Percentiles rank a stretch among this genome's conserved stretches.
Evolutionary conservation across 116 monocot species (phyloP).

Genomic region (Trichopus zeylanicus): DNA sequence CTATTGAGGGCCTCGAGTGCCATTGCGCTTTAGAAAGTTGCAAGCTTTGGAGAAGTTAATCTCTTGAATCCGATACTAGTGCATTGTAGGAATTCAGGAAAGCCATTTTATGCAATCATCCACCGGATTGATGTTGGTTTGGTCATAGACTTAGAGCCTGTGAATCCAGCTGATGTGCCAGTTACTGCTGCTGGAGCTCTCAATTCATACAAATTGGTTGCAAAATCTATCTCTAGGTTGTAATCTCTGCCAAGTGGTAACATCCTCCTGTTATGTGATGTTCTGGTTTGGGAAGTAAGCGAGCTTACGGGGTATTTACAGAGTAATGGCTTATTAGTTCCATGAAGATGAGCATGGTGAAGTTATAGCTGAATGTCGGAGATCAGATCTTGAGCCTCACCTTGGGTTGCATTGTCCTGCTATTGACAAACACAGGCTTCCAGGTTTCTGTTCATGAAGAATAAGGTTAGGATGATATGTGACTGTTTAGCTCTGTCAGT

Average conservation of each 20-base stretch:
- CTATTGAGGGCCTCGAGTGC: slow-evolving; percentile 56
- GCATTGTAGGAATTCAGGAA: slow-evolving; percentile 70
- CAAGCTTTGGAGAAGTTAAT: slow-evolving; percentile 56
- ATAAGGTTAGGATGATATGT: slow-evolving; percentile 91
- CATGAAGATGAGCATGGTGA: slow-evolving; percentile 96
- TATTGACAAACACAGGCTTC: slow-evolving; percentile 91
- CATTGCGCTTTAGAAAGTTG: slow-evolving; percentile 69
- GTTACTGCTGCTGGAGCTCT: slow-evolving; percentile 79
- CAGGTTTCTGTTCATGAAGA: slow-evolving; percentile 94
- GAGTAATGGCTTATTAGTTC: slow-evolving; percentile 91
- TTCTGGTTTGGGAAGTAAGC: slow-evolving; percentile 65
- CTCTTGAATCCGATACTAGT: slow-evolving; percentile 89
- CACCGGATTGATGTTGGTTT: slow-evolving; percentile 63
- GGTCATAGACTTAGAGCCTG: slow-evolving; percentile 82
- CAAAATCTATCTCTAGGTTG: slow-evolving; percentile 77
- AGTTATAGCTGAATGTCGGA: slow-evolving; percentile 65
- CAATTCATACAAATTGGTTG: slow-evolving; percentile 85
- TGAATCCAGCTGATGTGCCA: slow-evolving; percentile 79
- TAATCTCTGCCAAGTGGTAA: slow-evolving; percentile 81
- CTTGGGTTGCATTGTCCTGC: slow-evolving; percentile 90
- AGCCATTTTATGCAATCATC: slow-evolving; percentile 85
- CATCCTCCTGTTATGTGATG: slow-evolving; percentile 71
- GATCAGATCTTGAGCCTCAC: slow-evolving; percentile 71
- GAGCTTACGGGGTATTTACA: slow-evolving; percentile 83
- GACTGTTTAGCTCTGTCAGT: slow-evolving; percentile 72